Base-by-base conservation (phyloP, 148 eudicot species). In the Fagopyrum tataricum region DNA sequence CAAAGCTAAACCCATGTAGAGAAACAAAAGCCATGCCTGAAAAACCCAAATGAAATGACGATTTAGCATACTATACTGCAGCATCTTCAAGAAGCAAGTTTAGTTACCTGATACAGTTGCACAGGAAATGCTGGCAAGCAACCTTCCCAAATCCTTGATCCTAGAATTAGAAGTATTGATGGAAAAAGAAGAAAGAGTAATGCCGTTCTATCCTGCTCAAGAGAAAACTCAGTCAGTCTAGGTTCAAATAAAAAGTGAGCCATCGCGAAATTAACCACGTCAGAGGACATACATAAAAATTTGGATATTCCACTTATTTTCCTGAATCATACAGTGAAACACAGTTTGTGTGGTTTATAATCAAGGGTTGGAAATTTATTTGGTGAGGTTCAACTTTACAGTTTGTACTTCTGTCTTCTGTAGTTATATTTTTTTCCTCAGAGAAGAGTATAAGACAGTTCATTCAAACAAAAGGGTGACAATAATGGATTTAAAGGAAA, bases 121-220 rank as follows among this genome's bases (percentile, higher is more conserved):
- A 94, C 98, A 13, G 98, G 98, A 81, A 89, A 85, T 64, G 98
- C 96, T 64, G 97, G 98, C 78, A 94, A 80, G 85, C 98, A 94
- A 76, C 93, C 97, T 72, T 80, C 83, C 97, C 97, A 94, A 72
- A 84, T 48, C 80, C 81, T 80, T 18, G 91, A 85, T 82, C 91
- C 84, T 43, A 91, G 81, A 48, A 84, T 43, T 48, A 94, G 85
- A 74, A 94, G 83, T 68, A 87, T 71, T 12, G 82, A 83, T 24
- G 98, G 98, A 79, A 94, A 90, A 78, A 87, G 81, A 61, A 94
- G 96, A 85, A 94, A 94, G 80, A 94, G 76, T 52, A 73, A 77
- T 41, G 98, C 90, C 26, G 97, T 94, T 81, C 90, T 81, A 83
- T 94, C 98, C 98, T 94, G 97, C 80, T 61, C 79, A 85, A 74